Evolutionary conservation across 176 grass and related monocot species (phyloP), one percentile per base, ranked within the genome.

Genomic region (Eleusine indica): DNA sequence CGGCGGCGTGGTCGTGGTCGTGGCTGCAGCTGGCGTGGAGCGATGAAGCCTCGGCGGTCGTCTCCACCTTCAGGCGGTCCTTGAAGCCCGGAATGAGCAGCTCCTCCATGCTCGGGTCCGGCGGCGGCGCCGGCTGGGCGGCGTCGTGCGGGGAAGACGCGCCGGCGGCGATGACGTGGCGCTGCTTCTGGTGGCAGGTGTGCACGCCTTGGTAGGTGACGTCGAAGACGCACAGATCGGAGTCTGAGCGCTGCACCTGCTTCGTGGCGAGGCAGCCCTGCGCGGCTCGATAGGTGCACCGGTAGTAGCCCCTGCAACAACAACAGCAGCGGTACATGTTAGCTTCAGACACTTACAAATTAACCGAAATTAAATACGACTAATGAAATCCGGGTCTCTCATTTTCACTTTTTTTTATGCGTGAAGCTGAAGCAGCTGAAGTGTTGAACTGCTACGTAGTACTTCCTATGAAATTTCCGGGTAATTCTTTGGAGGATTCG

Each of bases 161-260:
- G 5, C 6, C 5, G 25, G 2, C 22, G 83, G 66, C 9, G 1
- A 60, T 4, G 37, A 14, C 5, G 19, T 12, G 53, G 43, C 64
- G 82, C 44, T 54, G 76, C 68, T 9, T 84, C 79, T 91, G 87
- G 51, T 80, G 83, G 85, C 93, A 99, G n/a, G 85, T 84, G 93
- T 99, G 96, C 0, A 28, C 74, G 21, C 91, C 91, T 54, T 85
- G 89, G 85, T 94, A 99, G 8, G 83, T 96, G 91, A 99, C 77
- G 54, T 90, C 78, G 73, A 92, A 92, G 41, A 99, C 72, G 71
- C 68, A 42, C 0, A 80, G 83, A 74, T 99, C 91, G 47, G 89
- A 40, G 74, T 91, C 93, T 7, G 91, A 94, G 64, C 93, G 90
- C 89, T 99, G 93, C 85, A 99, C 96, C 44, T 99, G 93, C 79